These are phyloP conservation scores for Alternaria dauci DNA, from an alignment of 2,329 filamentous ascomycete species.

Conservation along the genomic window DNA sequence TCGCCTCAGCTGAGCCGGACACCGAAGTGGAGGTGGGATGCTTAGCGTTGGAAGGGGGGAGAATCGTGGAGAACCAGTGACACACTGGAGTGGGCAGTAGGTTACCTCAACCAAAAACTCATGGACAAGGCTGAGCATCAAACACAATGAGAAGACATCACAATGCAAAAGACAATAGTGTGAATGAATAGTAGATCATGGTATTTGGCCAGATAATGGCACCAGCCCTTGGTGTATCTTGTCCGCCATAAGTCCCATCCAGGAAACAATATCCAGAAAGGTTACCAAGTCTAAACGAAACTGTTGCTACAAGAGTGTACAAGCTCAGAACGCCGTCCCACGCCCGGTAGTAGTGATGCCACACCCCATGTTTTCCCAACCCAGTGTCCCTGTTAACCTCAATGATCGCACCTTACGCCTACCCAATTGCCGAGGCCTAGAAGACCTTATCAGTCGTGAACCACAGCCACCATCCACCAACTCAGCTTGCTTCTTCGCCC, in stretches of 20 bases:
- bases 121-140: not conserved
- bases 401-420: constrained; percentile 40
- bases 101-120: constrained; percentile 2
- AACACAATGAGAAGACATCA: constrained; percentile 7
- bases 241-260: constrained; percentile 30
- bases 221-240: constrained; percentile 49
- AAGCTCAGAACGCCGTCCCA: constrained; percentile 36
- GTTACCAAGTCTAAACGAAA: constrained; percentile 26
- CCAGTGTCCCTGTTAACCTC: constrained; percentile 24
- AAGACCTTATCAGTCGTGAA: constrained; percentile 41
- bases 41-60: constrained; percentile 14
- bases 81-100: constrained; percentile 6
- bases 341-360: constrained; percentile 28
- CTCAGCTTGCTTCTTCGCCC: constrained; percentile 32
- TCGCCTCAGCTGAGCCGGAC: constrained; percentile 17
- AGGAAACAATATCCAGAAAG: constrained; percentile 28
- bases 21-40: constrained; percentile 10
- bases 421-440: constrained; percentile 38
- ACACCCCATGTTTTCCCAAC: constrained; percentile 25
- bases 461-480: constrained; percentile 31
- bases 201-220: constrained; percentile 42
- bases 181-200: constrained; percentile 27
- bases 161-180: constrained; percentile 9
- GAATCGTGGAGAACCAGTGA: constrained; percentile 18
- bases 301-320: constrained; percentile 31